Percentiles rank a stretch among this genome's conserved stretches.
Conservation (phyloP, 805 yeast species). For the Starmerella sp. region DNA sequence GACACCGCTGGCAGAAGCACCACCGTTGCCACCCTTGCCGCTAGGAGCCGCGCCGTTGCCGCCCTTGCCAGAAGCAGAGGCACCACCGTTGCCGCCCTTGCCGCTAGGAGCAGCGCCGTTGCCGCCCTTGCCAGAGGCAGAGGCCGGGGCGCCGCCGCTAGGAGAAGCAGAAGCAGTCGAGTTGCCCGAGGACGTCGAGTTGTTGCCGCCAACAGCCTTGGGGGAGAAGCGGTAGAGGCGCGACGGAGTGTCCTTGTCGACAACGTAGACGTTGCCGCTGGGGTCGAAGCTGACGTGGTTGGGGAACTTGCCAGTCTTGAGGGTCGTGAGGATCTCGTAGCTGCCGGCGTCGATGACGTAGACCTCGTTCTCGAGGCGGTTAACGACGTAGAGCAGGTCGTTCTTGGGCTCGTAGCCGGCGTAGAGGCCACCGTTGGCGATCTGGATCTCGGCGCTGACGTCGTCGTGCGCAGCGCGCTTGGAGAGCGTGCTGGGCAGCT, state of each 20-base stretch:
- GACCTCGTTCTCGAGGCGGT: slow-evolving; percentile 10
- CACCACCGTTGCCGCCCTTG: neutral
- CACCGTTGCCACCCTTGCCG: neutral
- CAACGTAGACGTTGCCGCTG: slow-evolving; percentile 9
- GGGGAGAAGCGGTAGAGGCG: slow-evolving; percentile 13
- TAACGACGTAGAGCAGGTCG: slow-evolving; percentile 15
- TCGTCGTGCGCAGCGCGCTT: slow-evolving; percentile 6
- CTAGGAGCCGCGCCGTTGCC: neutral
- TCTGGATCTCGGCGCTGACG: slow-evolving; percentile 1
- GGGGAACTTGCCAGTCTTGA: slow-evolving; percentile 10
- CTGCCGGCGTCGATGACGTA: slow-evolving; percentile 13
- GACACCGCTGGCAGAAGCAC: neutral
- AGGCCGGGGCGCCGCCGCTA: neutral
- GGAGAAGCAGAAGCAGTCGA: neutral
- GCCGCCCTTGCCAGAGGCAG: neutral
- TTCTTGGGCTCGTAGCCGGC: slow-evolving; percentile 13
- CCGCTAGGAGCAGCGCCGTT: neutral
- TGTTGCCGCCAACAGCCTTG: neutral
- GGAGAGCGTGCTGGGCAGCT: neutral
- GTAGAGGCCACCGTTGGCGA: slow-evolving; percentile 8
- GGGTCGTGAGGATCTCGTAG: slow-evolving; percentile 5
- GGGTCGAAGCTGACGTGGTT: slow-evolving; percentile 12
- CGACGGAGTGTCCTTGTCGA: slow-evolving; percentile 9
- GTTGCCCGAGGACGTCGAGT: neutral
- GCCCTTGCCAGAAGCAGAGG: neutral